Conservation (phyloP, 1,139 yeast species). For the Wickerhamomyces sp. region DNA sequence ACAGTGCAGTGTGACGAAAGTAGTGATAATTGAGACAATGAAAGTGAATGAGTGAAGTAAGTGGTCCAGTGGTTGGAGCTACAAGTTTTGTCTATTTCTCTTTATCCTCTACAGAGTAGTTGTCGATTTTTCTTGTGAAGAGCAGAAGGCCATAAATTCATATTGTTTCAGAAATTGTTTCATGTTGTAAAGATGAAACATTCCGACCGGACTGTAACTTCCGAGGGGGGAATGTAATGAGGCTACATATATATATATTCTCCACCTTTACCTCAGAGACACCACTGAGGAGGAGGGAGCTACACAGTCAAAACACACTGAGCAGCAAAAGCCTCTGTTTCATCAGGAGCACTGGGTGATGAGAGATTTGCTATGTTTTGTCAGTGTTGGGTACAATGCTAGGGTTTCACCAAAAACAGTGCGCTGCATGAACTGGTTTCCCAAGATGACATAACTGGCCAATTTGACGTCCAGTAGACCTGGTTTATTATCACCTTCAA, state of each 20-base stretch:
- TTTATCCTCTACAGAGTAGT: too few relatives aligned
- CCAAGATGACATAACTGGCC: conserved; percentile 15
- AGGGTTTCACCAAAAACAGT: conserved; percentile 3
- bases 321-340: not conserved
- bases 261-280: too few relatives aligned
- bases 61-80: too few relatives aligned
- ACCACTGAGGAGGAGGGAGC: too few relatives aligned
- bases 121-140: too few relatives aligned
- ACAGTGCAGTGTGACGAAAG: not conserved
- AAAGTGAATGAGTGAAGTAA: too few relatives aligned
- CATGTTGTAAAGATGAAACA: conserved; percentile 1
- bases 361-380: conserved; percentile 6
- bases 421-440: conserved; percentile 6
- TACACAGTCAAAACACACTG: too few relatives aligned
- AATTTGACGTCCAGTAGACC: conserved; percentile 20
- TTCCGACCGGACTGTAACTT: too few relatives aligned
- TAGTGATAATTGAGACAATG: too few relatives aligned
- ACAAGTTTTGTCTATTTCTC: too few relatives aligned
- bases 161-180: conserved; percentile 1
- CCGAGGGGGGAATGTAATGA: too few relatives aligned
- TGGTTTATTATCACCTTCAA: conserved; percentile 11
- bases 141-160: too few relatives aligned
- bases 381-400: conserved; percentile 1
- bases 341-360: conserved; percentile 6
- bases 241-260: not conserved